Conservation (phyloP, 495 filamentous ascomycete genomes). For the Hypoxylon perforatum region DNA sequence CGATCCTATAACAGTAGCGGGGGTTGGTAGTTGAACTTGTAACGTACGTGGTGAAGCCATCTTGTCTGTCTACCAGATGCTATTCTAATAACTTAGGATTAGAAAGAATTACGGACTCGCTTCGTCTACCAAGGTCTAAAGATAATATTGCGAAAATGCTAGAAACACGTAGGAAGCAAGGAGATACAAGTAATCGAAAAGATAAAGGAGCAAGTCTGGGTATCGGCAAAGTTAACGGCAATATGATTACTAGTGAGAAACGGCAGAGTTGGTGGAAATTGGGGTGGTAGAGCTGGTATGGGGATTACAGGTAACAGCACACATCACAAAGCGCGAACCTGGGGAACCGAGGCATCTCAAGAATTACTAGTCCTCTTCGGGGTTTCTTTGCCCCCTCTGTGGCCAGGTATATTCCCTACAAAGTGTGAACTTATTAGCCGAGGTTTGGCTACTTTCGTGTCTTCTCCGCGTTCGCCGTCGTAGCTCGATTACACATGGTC, state of each 20-base stretch:
- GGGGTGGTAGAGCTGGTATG: conserved; percentile 10
- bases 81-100: neutral
- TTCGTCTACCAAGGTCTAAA: neutral
- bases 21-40: neutral
- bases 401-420: neutral
- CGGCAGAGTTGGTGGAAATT: conserved; percentile 21
- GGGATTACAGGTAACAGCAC: neutral
- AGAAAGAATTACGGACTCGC: too few species aligned
- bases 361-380: conserved; percentile 1
- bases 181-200: conserved; percentile 13
- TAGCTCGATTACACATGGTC: neutral
- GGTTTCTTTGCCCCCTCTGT: neutral
- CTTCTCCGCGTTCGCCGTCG: neutral
- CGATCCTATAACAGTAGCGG: neutral
- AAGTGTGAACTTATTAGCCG: conserved; percentile 21
- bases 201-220: neutral
- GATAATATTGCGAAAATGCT: conserved; percentile 33
- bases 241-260: conserved; percentile 7
- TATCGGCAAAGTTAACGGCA: conserved; percentile 28
- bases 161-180: conserved; percentile 23
- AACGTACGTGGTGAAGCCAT: conserved; percentile 88
- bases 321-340: conserved; percentile 18
- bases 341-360: conserved; percentile 37
- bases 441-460: conserved; percentile 15
- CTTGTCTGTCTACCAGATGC: conserved; percentile 45